Conservation (phyloP, 108 stramenopile species). For the Chaetoceros tenuissimus region DNA sequence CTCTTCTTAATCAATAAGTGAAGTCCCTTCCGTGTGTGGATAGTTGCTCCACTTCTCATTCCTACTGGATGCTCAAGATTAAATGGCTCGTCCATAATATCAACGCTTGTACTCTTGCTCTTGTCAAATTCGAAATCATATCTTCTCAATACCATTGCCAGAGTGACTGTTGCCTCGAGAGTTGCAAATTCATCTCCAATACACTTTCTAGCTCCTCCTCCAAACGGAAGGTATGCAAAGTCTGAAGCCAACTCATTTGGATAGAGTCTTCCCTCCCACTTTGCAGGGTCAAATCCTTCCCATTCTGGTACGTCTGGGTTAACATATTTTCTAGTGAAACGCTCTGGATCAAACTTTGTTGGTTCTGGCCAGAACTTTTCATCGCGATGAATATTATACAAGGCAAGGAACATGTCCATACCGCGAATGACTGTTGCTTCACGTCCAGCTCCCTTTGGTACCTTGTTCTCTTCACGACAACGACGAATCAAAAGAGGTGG, state of each 20-base stretch:
- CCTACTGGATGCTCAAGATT: slow-evolving; percentile 87
- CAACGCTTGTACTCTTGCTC: slow-evolving; percentile 18
- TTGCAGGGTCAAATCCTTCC: slow-evolving; percentile 85
- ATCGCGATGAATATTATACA: slow-evolving; percentile 93
- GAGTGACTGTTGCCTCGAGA: slow-evolving; percentile 88
- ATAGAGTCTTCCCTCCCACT: slow-evolving; percentile 79
- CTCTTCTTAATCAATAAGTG: slow-evolving; percentile 77
- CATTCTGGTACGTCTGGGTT: slow-evolving; percentile 87
- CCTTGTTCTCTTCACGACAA: slow-evolving; percentile 71
- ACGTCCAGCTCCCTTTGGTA: slow-evolving; percentile 76
- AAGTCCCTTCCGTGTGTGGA: slow-evolving; percentile 90
- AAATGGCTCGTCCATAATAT: slow-evolving; percentile 40
- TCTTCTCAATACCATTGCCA: slow-evolving; percentile 83
- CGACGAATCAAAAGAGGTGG: slow-evolving; percentile 93
- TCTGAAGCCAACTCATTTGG: slow-evolving; percentile 91
- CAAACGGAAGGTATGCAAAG: slow-evolving; percentile 86
- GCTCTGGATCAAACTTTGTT: slow-evolving; percentile 76
- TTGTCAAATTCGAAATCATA: slow-evolving; percentile 92
- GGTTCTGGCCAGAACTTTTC: slow-evolving; percentile 89
- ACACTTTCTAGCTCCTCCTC: slow-evolving; percentile 92
- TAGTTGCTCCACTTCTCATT: slow-evolving; percentile 93
- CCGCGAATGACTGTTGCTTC: slow-evolving; percentile 82
- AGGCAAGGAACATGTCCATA: slow-evolving; percentile 91
- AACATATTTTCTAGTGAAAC: slow-evolving; percentile 74
- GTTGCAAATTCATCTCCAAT: slow-evolving; percentile 95